Percentiles rank a stretch among this genome's conserved stretches.
These are phyloP conservation scores for Ballota nigra DNA, from an alignment of 257 asterid species.

Conservation along the genomic window DNA sequence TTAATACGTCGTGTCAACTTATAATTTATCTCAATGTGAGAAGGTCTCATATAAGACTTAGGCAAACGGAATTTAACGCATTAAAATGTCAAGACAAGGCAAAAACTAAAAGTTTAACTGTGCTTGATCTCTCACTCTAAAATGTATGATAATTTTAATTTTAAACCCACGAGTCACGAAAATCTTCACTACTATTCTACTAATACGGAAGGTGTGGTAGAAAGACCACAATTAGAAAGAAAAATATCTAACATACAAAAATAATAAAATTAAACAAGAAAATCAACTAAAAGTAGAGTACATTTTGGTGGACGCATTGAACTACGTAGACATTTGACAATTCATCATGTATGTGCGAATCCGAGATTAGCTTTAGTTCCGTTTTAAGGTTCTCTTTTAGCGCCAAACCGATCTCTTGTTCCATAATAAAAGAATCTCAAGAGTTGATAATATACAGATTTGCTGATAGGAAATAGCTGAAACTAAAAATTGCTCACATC, in stretches of 20 bases:
- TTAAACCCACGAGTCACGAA: not conserved
- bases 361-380: not conserved
- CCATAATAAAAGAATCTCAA: not conserved
- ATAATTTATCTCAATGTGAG: too few relatives aligned
- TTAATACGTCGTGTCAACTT: too few relatives aligned
- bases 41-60: too few relatives aligned
- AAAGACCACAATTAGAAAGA: too few relatives aligned
- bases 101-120: not conserved
- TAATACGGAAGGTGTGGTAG: too few relatives aligned
- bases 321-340: too few relatives aligned
- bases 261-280: too few relatives aligned
- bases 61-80: not conserved
- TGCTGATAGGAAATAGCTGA: conserved; percentile 14
- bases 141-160: not conserved
- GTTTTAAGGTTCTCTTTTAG: not conserved
- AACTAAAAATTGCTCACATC: conserved; percentile 33
- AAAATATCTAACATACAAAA: not conserved
- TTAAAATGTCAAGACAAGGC: not conserved
- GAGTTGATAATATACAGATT: conserved; percentile 21
- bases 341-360: too few relatives aligned
- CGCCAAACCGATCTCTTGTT: not conserved
- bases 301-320: too few relatives aligned
- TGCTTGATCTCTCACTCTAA: not conserved
- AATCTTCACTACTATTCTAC: too few relatives aligned
- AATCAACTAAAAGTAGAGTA: not conserved